These are phyloP conservation scores for Triticum dicoccoides DNA, from an alignment of 176 grass and related monocot species.

Conservation along the genomic window DNA sequence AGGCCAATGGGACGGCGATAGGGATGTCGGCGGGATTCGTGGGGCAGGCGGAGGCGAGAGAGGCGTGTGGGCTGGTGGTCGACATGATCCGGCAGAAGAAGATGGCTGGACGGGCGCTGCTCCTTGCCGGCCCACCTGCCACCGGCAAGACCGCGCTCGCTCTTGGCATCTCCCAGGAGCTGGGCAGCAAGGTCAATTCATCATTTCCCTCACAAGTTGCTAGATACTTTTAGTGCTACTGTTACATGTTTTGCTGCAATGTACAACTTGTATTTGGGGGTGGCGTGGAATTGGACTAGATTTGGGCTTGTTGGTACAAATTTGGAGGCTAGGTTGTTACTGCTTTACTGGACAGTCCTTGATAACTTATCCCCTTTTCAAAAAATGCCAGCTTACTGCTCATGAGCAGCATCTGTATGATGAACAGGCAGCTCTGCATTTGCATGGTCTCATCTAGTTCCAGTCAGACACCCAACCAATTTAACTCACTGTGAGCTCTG, in stretches of 20 bases:
- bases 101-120: slow-evolving; percentile 86
- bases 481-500: neutral
- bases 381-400: neutral
- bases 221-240: neutral
- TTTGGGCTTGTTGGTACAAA: neutral
- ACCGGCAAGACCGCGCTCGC: slow-evolving; percentile 90
- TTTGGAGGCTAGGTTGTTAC: neutral
- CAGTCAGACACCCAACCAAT: neutral
- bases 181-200: slow-evolving; percentile 82
- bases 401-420: neutral
- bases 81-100: slow-evolving; percentile 98
- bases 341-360: neutral
- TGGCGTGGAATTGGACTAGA: neutral
- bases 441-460: neutral
- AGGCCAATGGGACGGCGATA: slow-evolving; percentile 63
- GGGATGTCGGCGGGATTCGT: slow-evolving; percentile 84
- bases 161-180: slow-evolving; percentile 90
- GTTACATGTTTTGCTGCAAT: neutral
- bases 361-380: neutral
- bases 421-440: neutral
- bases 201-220: neutral
- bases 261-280: neutral
- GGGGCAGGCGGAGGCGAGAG: slow-evolving; percentile 73
- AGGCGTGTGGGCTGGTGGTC: slow-evolving; percentile 64
- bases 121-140: slow-evolving; percentile 79